Conservation (phyloP, 2,329 filamentous ascomycete genomes). For the Capronia americana region DNA sequence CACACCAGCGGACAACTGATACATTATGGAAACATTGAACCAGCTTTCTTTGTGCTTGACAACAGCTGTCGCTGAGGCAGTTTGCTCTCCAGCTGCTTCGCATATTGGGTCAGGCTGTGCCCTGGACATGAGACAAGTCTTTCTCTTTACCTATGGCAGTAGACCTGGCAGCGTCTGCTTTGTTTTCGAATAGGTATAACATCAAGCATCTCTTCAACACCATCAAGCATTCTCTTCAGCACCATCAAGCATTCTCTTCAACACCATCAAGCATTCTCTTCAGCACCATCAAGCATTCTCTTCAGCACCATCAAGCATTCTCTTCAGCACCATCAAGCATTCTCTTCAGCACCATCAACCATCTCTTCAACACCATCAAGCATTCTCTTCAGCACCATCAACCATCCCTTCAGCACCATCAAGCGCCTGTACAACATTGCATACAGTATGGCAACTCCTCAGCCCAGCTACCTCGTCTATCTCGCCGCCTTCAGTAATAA, state of each 20-base stretch:
- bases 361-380: too few species aligned
- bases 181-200: neutral
- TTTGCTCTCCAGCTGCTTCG: neutral
- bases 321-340: neutral
- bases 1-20: neutral
- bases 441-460: neutral
- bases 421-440: neutral
- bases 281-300: too few species aligned
- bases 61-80: neutral
- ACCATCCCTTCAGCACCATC: neutral
- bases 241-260: too few species aligned
- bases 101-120: neutral
- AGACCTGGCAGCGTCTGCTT: neutral
- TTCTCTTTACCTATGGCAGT: neutral
- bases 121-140: neutral
- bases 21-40: neutral
- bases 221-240: neutral
- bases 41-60: slow-evolving; percentile 1
- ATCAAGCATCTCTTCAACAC: neutral
- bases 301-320: neutral
- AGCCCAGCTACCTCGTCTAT: neutral
- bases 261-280: too few species aligned
- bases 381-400: too few species aligned
- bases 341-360: neutral
- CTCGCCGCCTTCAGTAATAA: neutral